A percentile compares a stretch with the other conserved stretches of the same genome.
These are phyloP conservation scores for Fonsecaea monophora DNA, from an alignment of 2,329 filamentous ascomycete species.

Conservation along the genomic window DNA sequence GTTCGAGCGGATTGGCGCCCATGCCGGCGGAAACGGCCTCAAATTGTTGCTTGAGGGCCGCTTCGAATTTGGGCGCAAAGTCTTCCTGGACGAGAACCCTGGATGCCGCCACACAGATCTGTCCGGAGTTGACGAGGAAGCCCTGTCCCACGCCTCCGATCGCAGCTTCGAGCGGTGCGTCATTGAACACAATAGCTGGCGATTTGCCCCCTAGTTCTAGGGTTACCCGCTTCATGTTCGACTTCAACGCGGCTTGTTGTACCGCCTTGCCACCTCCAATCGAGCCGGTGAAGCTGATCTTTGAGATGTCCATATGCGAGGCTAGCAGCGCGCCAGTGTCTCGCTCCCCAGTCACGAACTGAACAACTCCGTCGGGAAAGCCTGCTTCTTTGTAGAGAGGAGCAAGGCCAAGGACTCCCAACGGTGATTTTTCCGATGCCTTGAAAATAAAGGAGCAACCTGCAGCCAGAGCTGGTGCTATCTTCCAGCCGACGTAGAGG, in stretches of 20 bases:
- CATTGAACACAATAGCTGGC: constrained; percentile 62
- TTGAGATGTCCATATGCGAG: constrained; percentile 71
- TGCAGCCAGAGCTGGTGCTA: constrained; percentile 59
- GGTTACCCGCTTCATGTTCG: constrained; percentile 64
- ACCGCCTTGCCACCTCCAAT: constrained; percentile 68
- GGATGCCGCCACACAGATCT: constrained; percentile 70
- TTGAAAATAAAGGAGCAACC: constrained; percentile 66
- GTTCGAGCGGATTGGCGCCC: constrained; percentile 70
- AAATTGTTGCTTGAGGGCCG: constrained; percentile 54
- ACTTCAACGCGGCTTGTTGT: constrained; percentile 45
- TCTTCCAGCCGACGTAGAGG: constrained; percentile 58
- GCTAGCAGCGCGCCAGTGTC: constrained; percentile 72
- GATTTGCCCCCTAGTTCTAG: constrained; percentile 68
- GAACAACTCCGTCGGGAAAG: constrained; percentile 79
- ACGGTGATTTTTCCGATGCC: constrained; percentile 64
- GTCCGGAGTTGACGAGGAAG: constrained; percentile 65
- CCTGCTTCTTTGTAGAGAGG: constrained; percentile 73
- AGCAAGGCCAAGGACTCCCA: constrained; percentile 66
- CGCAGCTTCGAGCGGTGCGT: constrained; percentile 71
- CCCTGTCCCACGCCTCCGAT: constrained; percentile 76
- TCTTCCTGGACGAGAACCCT: constrained; percentile 68
- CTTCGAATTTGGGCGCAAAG: constrained; percentile 65
- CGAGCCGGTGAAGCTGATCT: constrained; percentile 79
- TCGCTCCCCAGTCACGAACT: constrained; percentile 74
- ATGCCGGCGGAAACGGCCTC: constrained; percentile 68